Percentiles rank a stretch among this genome's conserved stretches.
phyloP scores from a whole-genome alignment of 169 alveolate species.

The Plasmodium ovale region DNA sequence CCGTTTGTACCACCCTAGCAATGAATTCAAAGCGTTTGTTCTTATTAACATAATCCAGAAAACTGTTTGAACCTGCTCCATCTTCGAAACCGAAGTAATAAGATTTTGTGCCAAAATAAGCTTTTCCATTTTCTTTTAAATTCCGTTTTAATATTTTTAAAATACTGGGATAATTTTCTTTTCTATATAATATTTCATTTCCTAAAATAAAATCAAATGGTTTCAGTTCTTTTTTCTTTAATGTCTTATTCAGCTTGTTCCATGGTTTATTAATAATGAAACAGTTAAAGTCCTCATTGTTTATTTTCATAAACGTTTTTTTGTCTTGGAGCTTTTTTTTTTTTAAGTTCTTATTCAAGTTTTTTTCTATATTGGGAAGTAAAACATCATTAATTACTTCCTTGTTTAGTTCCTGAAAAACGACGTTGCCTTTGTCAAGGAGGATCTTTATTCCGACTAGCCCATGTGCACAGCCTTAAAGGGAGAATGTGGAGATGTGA shows the following conservation, averaged over 20 bases:
- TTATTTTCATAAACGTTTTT: slow-evolving; percentile 43
- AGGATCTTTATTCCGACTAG: slow-evolving; percentile 44
- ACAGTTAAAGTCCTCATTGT: slow-evolving; percentile 6
- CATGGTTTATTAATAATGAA: slow-evolving; percentile 53
- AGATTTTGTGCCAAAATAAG: slow-evolving; percentile 67
- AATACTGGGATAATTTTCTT: slow-evolving; percentile 58
- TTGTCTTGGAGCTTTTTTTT: slow-evolving; percentile 36
- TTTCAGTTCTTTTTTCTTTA: slow-evolving; percentile 22
- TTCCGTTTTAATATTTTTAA: slow-evolving; percentile 31
- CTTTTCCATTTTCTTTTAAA: slow-evolving; percentile 40
- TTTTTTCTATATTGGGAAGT: slow-evolving; percentile 61
- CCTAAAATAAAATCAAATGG: slow-evolving; percentile 68
- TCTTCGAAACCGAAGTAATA: slow-evolving; percentile 74
- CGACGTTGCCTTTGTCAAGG: slow-evolving; percentile 47
- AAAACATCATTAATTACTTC: slow-evolving; percentile 66
- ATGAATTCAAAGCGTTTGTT: slow-evolving; percentile 20
- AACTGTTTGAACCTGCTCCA: slow-evolving; percentile 68
- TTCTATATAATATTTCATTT: slow-evolving; percentile 74
- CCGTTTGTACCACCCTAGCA: slow-evolving; percentile 50
- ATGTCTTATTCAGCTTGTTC: slow-evolving; percentile 46
- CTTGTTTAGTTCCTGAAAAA: slow-evolving; percentile 71
- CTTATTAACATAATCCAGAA: slow-evolving; percentile 51
- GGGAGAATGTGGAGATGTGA: neutral
- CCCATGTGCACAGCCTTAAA: slow-evolving; percentile 70
- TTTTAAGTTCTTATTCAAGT: slow-evolving; percentile 40